These are phyloP conservation scores for Tetraselmis striata DNA, from an alignment of 139 green algal species.

Conservation along the genomic window DNA sequence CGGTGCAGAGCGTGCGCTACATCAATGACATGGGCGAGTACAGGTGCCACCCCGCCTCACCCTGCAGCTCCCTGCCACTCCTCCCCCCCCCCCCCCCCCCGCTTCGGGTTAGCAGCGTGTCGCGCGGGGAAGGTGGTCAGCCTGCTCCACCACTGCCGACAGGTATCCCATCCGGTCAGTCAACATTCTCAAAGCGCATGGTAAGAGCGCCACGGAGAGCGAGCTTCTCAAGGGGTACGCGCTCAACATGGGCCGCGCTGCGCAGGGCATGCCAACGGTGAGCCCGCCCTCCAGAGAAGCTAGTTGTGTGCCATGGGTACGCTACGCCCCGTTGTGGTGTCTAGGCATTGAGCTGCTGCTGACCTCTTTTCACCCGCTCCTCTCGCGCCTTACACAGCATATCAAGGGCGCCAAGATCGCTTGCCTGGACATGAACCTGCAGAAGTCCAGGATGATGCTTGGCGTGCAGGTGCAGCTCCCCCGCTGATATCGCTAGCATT, in stretches of 20 bases:
- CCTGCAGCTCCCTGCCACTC: too few relatives aligned
- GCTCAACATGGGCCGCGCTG: constrained; percentile 82
- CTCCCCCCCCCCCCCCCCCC: too few relatives aligned
- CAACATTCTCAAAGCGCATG: constrained; percentile 97
- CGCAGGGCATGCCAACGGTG: constrained; percentile 57
- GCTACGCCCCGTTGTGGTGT: too few relatives aligned
- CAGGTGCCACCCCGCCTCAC: constrained; percentile 22
- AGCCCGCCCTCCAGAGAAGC: too few relatives aligned
- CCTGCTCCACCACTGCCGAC: too few relatives aligned
- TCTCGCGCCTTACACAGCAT: constrained; percentile 45
- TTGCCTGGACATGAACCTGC: constrained; percentile 93
- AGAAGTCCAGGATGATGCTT: constrained; percentile 48
- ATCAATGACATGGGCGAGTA: constrained; percentile 36
- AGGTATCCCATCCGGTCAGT: constrained; percentile 91
- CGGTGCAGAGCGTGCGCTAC: constrained; percentile 48
- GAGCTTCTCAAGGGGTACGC: constrained; percentile 91
- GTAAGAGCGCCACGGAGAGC: constrained; percentile 79
- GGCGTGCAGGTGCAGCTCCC: too few relatives aligned
- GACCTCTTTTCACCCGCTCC: too few relatives aligned
- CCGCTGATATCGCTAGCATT: too few relatives aligned
- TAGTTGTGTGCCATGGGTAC: too few relatives aligned
- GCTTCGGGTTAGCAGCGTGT: too few relatives aligned
- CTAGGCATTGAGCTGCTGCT: too few relatives aligned
- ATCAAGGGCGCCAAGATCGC: constrained; percentile 65
- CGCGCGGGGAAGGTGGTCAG: too few relatives aligned